Percentiles rank a stretch among this genome's conserved stretches.
Conservation (phyloP, 768 basidiomycete genomes). For the Psilocybe cubensis region DNA sequence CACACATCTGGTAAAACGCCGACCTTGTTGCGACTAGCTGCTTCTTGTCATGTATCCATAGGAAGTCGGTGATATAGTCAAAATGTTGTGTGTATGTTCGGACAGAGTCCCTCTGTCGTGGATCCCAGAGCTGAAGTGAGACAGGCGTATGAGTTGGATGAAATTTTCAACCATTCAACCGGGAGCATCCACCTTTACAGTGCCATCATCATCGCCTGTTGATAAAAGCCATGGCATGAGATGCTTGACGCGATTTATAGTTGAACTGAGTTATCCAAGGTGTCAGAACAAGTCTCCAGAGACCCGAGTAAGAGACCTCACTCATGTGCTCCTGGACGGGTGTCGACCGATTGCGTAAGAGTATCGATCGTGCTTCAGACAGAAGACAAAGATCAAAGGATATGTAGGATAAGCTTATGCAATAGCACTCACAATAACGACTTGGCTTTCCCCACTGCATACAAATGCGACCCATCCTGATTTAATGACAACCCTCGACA, state of each 20-base stretch:
- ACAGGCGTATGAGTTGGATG: neutral
- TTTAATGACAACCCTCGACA: slow-evolving; percentile 75
- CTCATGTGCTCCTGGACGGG: slow-evolving; percentile 65
- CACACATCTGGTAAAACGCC: slow-evolving; percentile 18
- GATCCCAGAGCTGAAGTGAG: slow-evolving; percentile 82
- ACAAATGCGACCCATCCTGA: slow-evolving; percentile 70
- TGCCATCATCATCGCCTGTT: slow-evolving; percentile 93
- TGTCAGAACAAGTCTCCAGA: slow-evolving; percentile 26
- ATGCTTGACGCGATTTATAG: slow-evolving; percentile 85
- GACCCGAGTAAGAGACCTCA: slow-evolving; percentile 44
- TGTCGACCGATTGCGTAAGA: slow-evolving; percentile 52
- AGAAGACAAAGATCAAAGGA: slow-evolving; percentile 10
- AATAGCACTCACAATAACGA: slow-evolving; percentile 65
- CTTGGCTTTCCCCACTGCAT: slow-evolving; percentile 83
- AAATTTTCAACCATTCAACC: slow-evolving; percentile 1
- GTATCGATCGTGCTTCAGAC: slow-evolving; percentile 68
- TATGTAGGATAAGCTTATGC: neutral
- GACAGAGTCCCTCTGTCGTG: slow-evolving; percentile 64
- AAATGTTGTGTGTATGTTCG: slow-evolving; percentile 85
- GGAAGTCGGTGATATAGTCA: slow-evolving; percentile 93
- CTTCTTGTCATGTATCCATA: slow-evolving; percentile 83
- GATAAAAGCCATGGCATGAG: slow-evolving; percentile 73
- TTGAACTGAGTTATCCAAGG: slow-evolving; percentile 54
- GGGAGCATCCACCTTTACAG: slow-evolving; percentile 71
- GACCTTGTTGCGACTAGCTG: slow-evolving; percentile 90